Conservation (phyloP, 2,329 filamentous ascomycete species). For the Bipolaris cookei region DNA sequence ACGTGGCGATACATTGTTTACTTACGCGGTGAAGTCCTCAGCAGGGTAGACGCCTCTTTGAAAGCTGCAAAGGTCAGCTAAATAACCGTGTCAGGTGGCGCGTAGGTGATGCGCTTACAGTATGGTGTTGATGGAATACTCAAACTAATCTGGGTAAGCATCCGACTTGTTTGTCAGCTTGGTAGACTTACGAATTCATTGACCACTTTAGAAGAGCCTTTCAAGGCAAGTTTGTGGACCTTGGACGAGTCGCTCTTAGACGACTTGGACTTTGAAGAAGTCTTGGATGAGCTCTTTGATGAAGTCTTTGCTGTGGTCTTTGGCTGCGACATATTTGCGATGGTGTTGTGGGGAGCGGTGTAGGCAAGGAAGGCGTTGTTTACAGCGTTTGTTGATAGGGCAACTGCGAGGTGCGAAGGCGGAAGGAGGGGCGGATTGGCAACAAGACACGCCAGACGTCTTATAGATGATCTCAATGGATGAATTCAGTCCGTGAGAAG, state of each 20-base stretch:
- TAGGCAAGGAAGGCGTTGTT: conserved; percentile 28
- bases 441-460: background rate
- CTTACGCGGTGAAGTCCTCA: conserved; percentile 92
- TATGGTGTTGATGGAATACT: conserved; percentile 98
- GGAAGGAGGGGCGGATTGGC: background rate
- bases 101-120: conserved; percentile 62
- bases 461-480: background rate
- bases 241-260: conserved; percentile 75
- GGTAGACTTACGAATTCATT: conserved; percentile 86
- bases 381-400: conserved; percentile 40
- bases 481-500: background rate
- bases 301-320: conserved; percentile 35
- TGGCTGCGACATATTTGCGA: conserved; percentile 40
- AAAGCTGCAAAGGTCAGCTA: conserved; percentile 64
- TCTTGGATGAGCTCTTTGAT: conserved; percentile 28
- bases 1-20: conserved; percentile 12
- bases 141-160: conserved; percentile 66
- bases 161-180: background rate
- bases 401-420: conserved; percentile 23
- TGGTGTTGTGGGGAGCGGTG: conserved; percentile 5
- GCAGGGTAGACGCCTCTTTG: conserved; percentile 85
- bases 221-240: conserved; percentile 91
- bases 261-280: conserved; percentile 40
- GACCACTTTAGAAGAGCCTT: conserved; percentile 83
- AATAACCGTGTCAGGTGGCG: background rate